Evolutionary conservation across 352 stramenopile species (phyloP).

Genomic region (Pseudoperonospora humuli): DNA sequence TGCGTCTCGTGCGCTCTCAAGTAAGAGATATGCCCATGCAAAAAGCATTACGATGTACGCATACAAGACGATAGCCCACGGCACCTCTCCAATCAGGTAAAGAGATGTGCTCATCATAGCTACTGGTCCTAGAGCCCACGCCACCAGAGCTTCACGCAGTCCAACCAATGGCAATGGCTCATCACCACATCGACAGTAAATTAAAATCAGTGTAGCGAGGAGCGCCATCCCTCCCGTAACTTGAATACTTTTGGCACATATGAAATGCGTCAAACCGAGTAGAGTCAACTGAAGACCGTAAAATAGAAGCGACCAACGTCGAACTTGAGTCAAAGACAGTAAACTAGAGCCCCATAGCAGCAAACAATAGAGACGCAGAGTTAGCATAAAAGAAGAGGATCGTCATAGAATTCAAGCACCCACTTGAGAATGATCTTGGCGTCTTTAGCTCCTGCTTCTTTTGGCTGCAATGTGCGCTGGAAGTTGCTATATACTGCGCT

Average conservation of each 20-base stretch:
- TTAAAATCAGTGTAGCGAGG: slow-evolving; percentile 35
- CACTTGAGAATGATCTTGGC: slow-evolving; percentile 64
- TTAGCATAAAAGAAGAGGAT: neutral
- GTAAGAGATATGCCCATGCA: slow-evolving; percentile 44
- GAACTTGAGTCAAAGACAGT: slow-evolving; percentile 62
- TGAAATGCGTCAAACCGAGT: slow-evolving; percentile 30
- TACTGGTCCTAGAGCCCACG: slow-evolving; percentile 39
- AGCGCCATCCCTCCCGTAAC: slow-evolving; percentile 21
- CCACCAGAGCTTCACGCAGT: slow-evolving; percentile 44
- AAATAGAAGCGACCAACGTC: slow-evolving; percentile 57
- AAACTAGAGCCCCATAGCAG: slow-evolving; percentile 26
- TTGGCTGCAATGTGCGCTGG: slow-evolving; percentile 43
- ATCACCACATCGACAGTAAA: slow-evolving; percentile 44
- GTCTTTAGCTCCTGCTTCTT: slow-evolving; percentile 26
- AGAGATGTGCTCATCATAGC: slow-evolving; percentile 43
- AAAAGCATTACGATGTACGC: slow-evolving; percentile 56
- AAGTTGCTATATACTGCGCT: slow-evolving; percentile 69
- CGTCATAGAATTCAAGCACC: slow-evolving; percentile 1
- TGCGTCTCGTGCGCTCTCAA: slow-evolving; percentile 65
- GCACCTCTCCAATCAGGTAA: slow-evolving; percentile 40
- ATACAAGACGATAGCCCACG: slow-evolving; percentile 43
- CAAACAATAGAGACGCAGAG: neutral
- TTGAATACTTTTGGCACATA: slow-evolving; percentile 28
- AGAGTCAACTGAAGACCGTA: slow-evolving; percentile 37
- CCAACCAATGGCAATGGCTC: slow-evolving; percentile 33